Evolutionary conservation across 1,284 basidiomycete genomes (phyloP), one percentile per base, ranked within the genome.

Genomic region (Cutaneotrichosporon daszewskae): DNA sequence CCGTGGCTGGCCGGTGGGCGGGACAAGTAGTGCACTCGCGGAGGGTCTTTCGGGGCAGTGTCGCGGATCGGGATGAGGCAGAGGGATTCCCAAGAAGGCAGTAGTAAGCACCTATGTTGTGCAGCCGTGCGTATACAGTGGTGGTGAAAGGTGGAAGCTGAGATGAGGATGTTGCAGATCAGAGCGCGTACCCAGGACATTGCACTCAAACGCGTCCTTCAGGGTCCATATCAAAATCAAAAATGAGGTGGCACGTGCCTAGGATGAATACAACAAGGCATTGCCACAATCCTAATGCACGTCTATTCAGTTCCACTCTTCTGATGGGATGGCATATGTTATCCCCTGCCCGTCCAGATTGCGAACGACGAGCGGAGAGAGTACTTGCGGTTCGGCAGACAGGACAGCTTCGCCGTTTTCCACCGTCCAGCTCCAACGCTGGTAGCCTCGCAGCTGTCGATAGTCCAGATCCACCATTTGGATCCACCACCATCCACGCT

Each of bases 381-480:
- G 40, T 10, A 19, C 19, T 4, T 22, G 8, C 13, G 40, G 32
- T 27, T 31, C 8, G 3, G 13, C 14, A 10, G 19, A 28, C 28
- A 38, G 9, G 1, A 14, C 23, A 1, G 43, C 28, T 5, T 24
- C 38, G 5, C 31, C 29, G 1, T n/a, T 22, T 5, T 19, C 32
- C 2, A 37, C 34, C 22, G 13, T 13, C 47, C 47, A 49, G 12
- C 5, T 34, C 20, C 32, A 23, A 5, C 47, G 42, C 25, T 37
- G 22, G 19, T 45, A 49, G 5, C 47, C 42, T 13, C 31, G 32
- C 14, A 49, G 39, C 34, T 41, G 42, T 29, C 22, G 13, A 32
- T 49, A 44, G 18, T 49, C 47, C 6, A 41, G 42, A n/a, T 44
- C 47, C 3, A 18, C 26, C 13, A 49, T 27, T 32, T 44, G 47